Evolutionary conservation across 2,329 filamentous ascomycete genomes (phyloP), one percentile per base, ranked within the genome.

Genomic region (Stachybotrys chartarum): DNA sequence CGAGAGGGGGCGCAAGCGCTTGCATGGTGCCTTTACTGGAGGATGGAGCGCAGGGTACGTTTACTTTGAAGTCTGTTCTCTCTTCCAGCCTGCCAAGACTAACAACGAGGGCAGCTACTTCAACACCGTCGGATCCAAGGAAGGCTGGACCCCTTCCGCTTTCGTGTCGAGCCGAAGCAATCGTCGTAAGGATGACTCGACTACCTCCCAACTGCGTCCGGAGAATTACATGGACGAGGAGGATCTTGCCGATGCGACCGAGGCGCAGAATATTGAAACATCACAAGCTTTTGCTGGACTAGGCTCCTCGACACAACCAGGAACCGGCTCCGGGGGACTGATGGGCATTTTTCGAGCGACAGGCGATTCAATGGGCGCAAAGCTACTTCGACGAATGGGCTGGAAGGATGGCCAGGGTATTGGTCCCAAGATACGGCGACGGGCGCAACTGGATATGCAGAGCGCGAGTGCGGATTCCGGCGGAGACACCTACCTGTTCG

Each of bases 201-300:
- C 77, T n/a, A 78, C 82, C 59, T 62, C 73, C 2, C 85, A 88
- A 59, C 85, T 88, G 66, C 84, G 86, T 51, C 65, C 83, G 1
- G 91, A 97, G 70, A 92, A 97, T 67, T 97, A 92, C 64, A 99
- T 99, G 94, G 94, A 99, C 65, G 93, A 96, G 47, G 94, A 99
- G 69, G 94, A 99, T 70, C 77, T 96, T 39, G 89, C 88, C 7
- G 91, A 96, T 68, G 88, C 87, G 0, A 90, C 88, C 56, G 91
- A 96, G 70, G 80, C 87, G 3, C 83, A 86, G 64, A 82, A 82
- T 58, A 73, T 97, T 39, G 82, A 93, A 63, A 95, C 89, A 0
- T 79, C 84, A 0, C 79, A 85, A 54, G 81, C 80, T 0, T 97
- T 94, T 69, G 82, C 88, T 1, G 90, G 88, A 0, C 76, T 97